phyloP scores from a whole-genome alignment of 495 filamentous ascomycete genomes.

The Haplographium delicatum region DNA sequence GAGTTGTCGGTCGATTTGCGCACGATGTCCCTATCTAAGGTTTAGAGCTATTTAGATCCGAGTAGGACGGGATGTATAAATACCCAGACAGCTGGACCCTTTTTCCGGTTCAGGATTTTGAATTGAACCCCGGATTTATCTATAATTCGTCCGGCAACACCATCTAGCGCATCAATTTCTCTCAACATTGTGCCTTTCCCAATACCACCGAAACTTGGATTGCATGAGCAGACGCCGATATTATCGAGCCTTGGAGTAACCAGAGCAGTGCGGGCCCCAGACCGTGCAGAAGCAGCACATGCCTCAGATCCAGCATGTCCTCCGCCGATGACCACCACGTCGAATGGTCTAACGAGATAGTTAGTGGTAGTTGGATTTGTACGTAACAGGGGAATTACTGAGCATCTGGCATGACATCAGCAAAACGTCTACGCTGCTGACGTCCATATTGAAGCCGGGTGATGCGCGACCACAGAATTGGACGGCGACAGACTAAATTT shows the following conservation, averaged over 20 bases:
- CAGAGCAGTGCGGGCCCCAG: conserved; percentile 83
- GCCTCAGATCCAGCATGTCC: conserved; percentile 96
- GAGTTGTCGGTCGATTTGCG: conserved; percentile 89
- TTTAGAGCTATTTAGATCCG: neutral
- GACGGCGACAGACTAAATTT: conserved; percentile 4
- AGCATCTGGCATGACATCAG: conserved; percentile 12
- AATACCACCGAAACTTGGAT: conserved; percentile 95
- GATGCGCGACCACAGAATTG: conserved; percentile 4
- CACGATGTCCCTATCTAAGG: conserved; percentile 61
- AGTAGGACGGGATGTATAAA: neutral
- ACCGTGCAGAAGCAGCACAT: conserved; percentile 85
- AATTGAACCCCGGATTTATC: conserved; percentile 95
- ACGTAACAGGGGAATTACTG: conserved; percentile 8
- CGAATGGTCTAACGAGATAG: conserved; percentile 31
- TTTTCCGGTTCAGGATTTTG: conserved; percentile 76
- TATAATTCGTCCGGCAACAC: conserved; percentile 80
- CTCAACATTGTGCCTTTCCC: conserved; percentile 97
- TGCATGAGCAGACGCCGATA: conserved; percentile 94
- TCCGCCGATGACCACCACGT: conserved; percentile 93
- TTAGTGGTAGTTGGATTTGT: neutral
- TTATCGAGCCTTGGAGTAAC: conserved; percentile 84
- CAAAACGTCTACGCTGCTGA: conserved; percentile 15
- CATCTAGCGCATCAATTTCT: conserved; percentile 93
- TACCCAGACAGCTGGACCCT: conserved; percentile 90
- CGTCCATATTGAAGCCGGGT: neutral